phyloP scores from a whole-genome alignment of 177 flowering plant genomes.

The Vitis hybrid region DNA sequence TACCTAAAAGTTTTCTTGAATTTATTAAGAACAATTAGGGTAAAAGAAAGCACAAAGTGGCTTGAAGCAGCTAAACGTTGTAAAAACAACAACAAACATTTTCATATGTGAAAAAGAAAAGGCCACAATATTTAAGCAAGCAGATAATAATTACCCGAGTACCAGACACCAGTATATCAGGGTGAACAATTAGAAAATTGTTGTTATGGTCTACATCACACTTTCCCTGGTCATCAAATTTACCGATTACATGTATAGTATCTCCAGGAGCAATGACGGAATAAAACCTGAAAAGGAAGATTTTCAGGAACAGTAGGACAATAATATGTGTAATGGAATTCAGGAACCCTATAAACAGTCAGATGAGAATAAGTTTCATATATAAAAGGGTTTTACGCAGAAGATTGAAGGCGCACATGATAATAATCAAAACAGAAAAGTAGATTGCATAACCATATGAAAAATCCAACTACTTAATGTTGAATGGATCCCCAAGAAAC shows the following conservation, averaged over 20 bases:
- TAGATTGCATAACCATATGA: background rate
- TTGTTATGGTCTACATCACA: conserved; percentile 64
- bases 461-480: background rate
- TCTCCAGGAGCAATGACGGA: conserved; percentile 90
- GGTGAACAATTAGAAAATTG: conserved; percentile 78
- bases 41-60: background rate
- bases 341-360: background rate
- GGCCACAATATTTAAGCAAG: background rate
- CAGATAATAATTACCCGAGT: conserved; percentile 65
- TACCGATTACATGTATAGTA: conserved; percentile 82
- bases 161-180: conserved; percentile 83
- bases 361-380: background rate
- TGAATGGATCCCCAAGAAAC: background rate
- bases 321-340: background rate
- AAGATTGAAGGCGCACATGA: background rate
- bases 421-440: background rate
- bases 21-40: background rate
- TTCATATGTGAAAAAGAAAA: conserved; percentile 1
- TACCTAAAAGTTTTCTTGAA: conserved; percentile 45
- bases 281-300: conserved; percentile 53
- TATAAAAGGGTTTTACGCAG: background rate
- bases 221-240: conserved; percentile 73
- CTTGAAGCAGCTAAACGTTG: background rate
- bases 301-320: background rate
- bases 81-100: background rate